Conservation (phyloP, 2,329 filamentous ascomycete species). For the Colletotrichum sp. region DNA sequence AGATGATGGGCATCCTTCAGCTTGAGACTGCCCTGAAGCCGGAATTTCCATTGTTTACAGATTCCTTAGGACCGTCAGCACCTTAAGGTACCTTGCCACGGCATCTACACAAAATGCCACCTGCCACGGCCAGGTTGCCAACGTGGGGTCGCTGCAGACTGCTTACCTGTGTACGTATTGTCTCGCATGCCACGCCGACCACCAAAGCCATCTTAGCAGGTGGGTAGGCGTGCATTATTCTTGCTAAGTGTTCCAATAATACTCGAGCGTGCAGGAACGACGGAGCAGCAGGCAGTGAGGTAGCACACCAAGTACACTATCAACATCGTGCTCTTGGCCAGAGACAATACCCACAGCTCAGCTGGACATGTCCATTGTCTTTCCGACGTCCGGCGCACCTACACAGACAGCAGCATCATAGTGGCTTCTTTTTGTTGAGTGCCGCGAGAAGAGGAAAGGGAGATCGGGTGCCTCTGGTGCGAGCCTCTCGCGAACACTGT, state of each 20-base stretch:
- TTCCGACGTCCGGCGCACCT: neutral
- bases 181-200: neutral
- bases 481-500: neutral
- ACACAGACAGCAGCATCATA: neutral
- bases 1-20: neutral
- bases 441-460: neutral
- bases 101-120: neutral
- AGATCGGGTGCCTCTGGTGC: neutral
- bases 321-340: neutral
- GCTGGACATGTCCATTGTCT: neutral
- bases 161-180: neutral
- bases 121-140: neutral
- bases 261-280: neutral
- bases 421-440: neutral
- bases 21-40: neutral
- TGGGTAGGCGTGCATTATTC: neutral
- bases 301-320: neutral
- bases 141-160: neutral
- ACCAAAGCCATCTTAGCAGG: neutral
- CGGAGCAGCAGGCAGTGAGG: neutral
- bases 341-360: neutral
- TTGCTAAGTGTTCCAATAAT: neutral
- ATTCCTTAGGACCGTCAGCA: neutral
- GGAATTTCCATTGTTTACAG: neutral
- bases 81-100: neutral